Base-by-base conservation (phyloP, 805 yeast species). In the Cephaloascus albidus region DNA sequence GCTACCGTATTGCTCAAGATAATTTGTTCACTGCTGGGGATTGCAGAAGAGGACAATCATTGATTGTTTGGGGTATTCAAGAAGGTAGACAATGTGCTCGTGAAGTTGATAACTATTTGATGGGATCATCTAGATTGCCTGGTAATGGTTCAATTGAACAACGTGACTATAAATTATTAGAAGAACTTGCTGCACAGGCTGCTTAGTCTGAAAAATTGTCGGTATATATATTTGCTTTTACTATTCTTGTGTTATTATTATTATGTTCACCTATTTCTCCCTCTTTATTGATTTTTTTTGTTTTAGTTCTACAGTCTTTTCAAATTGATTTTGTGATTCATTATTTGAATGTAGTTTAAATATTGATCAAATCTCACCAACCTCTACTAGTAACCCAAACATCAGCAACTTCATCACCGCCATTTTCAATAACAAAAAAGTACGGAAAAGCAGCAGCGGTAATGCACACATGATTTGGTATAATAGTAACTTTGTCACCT, bases 31-130 rank as follows among this genome's bases (percentile, higher is more conserved):
- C 96, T 37, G 97, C 97, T 38, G 98, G 98, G 65, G 98, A 90
- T 63, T 93, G 97, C 68, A 84, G 98, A 72, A 81, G 97, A 67
- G 98, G 98, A 20, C 98, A 90, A 70, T 86, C 96, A 2, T 76
- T 90, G 61, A 90, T 90, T 60, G 98, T 90, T 40, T 93, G 97
- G 97, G 98, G 97, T 67, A 90, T 90, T 51, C 97, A 93, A 68
- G 98, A 90, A 67, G 98, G 98, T 49, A 81, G 97, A 70, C 96
- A 90, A 65, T 88, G 96, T 76, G 98, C 98, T 30, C 75, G 96
- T 49, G 88, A 86, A 51, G 94, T 90, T 46, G 98, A 90, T 57
- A 60, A 69, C 50, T 84, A 61, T 60, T 70, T 90, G 59, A 78
- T 80, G 78, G 89, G 90, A 19, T 63, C 74, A 45, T 74, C 95